Base-by-base conservation (phyloP, 441 rosid species). In the Codiaeum variegatum region DNA sequence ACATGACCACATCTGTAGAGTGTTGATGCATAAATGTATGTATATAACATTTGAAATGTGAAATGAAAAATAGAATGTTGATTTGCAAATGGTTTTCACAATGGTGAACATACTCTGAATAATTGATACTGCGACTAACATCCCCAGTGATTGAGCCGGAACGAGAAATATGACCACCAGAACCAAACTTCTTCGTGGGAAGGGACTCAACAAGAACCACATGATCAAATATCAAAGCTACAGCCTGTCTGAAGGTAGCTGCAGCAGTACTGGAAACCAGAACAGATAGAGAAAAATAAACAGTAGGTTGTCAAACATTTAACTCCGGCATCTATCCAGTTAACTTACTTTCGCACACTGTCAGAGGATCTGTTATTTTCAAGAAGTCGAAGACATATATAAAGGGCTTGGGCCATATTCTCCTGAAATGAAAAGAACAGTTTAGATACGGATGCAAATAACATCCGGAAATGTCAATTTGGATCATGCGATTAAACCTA, bases 171-270 rank as follows among this genome's bases (percentile, higher is more conserved):
- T 83, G 89, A 77, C 85, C 86, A 66, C 93, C 88, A 55, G 85
- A 85, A 76, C 90, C 85, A 84, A 84, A 87, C 85, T 90, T 93
- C 40, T 61, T 89, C 59, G 67, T 80, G 60, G 97, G 97, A 83
- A 95, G 98, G 77, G 95, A 87, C 86, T 95, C 99, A 5, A 86
- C 90, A 54, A 77, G 79, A 87, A 88, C 87, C 78, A 95, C 94
- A 64, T 84, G 96, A 76, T 91, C 98, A 82, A 95, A 91, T 79
- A 93, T 86, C 82, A 95, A 80, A 51, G 99, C 99, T 70, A 95
- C 98, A 62, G 99, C 99, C 87, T 95, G 99, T 81, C 98, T 88
- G 85, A 93, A 91, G 72, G 99, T 95, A 82, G 98, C 98, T 78
- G 99, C 97, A 78, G 99, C 98, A 80, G 99, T 95, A 76, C 99